Conservation (phyloP, 306 rosid species). For the Cyclanthera cordifolia region DNA sequence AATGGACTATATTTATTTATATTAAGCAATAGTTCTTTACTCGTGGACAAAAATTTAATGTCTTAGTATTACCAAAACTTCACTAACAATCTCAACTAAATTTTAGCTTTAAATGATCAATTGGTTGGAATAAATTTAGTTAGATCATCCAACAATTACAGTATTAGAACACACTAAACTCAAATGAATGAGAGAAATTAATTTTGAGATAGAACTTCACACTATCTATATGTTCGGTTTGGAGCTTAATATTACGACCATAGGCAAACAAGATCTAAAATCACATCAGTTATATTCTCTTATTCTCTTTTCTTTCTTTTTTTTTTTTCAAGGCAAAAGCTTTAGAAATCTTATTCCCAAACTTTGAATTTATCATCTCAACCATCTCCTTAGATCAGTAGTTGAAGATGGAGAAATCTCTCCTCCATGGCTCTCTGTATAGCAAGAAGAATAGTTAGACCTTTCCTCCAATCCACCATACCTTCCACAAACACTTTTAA, state of each 20-base stretch:
- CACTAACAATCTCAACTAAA: too few species aligned
- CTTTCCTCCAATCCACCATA: conserved; percentile 63
- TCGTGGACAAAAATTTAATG: too few species aligned
- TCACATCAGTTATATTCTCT: neutral
- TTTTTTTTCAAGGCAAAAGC: neutral
- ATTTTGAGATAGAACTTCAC: too few species aligned
- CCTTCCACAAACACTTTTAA: conserved; percentile 58
- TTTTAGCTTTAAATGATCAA: too few species aligned
- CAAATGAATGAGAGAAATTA: too few species aligned
- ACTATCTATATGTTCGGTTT: neutral
- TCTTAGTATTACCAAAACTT: too few species aligned
- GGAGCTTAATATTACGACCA: neutral
- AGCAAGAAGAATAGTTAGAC: conserved; percentile 90
- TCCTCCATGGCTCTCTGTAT: conserved; percentile 73
- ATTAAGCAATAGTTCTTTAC: too few species aligned
- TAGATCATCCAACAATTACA: too few species aligned
- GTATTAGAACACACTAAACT: too few species aligned
- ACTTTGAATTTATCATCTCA: conserved; percentile 1
- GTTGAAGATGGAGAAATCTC: conserved; percentile 90
- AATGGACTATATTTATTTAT: too few species aligned
- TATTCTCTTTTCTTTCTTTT: neutral
- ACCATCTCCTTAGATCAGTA: conserved; percentile 65
- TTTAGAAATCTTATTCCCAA: neutral
- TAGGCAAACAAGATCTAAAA: neutral
- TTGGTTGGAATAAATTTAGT: too few species aligned